phyloP scores from a whole-genome alignment of 192 early-diverging fungal species.

The Chytriomyces sp. region DNA sequence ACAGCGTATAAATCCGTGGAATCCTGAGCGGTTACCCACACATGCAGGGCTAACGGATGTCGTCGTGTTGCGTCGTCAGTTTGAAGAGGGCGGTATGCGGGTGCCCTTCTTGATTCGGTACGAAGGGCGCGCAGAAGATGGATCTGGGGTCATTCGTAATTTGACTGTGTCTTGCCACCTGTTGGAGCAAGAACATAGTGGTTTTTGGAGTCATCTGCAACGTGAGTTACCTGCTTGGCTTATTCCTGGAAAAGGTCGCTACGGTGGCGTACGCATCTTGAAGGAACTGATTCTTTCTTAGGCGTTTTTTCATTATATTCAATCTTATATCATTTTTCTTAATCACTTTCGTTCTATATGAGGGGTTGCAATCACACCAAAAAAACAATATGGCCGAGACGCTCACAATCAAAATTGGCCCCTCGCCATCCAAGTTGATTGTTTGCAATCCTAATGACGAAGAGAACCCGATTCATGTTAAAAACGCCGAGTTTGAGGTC shows the following conservation, averaged over 20 bases:
- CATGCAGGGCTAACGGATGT: not conserved
- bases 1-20: not conserved
- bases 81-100: slow-evolving; percentile 4
- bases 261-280: slow-evolving; percentile 6
- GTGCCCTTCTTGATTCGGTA: slow-evolving; percentile 10
- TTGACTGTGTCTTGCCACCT: slow-evolving; percentile 16
- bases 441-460: slow-evolving; percentile 27
- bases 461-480: slow-evolving; percentile 22
- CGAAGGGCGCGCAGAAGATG: not conserved
- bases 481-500: slow-evolving; percentile 24
- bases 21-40: not conserved
- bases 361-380: too few species aligned
- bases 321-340: too few species aligned
- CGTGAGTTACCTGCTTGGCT: not conserved
- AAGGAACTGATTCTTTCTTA: too few species aligned
- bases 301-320: too few species aligned
- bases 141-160: not conserved
- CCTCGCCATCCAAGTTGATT: not conserved
- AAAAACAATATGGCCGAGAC: not conserved
- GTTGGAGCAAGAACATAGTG: not conserved
- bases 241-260: slow-evolving; percentile 3
- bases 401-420: not conserved
- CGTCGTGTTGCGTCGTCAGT: not conserved
- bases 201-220: not conserved
- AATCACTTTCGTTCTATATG: too few species aligned